phyloP scores from a whole-genome alignment of 2,329 filamentous ascomycete species.

The Fusarium paranaense region DNA sequence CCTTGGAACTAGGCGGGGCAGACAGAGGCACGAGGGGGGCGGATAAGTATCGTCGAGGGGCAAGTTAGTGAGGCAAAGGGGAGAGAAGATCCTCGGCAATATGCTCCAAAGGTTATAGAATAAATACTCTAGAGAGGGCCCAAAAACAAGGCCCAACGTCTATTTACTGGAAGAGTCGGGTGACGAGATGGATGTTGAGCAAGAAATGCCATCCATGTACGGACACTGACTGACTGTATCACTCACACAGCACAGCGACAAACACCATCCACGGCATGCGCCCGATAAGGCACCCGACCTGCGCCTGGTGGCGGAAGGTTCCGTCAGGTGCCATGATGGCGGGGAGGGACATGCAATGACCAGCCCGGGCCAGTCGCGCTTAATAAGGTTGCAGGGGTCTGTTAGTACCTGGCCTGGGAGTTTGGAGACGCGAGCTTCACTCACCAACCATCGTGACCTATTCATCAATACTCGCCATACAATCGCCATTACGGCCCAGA shows the following conservation, averaged over 20 bases:
- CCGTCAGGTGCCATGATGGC: slow-evolving; percentile 24
- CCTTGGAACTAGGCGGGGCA: slow-evolving; percentile 33
- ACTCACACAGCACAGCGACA: background rate
- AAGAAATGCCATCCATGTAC: slow-evolving; percentile 1
- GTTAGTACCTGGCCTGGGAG: background rate
- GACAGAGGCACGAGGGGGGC: slow-evolving; percentile 6
- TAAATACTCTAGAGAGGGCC: background rate
- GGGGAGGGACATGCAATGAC: slow-evolving; percentile 15
- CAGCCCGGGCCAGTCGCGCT: slow-evolving; percentile 1
- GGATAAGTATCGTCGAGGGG: slow-evolving; percentile 11
- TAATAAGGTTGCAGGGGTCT: slow-evolving; percentile 17
- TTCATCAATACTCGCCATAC: background rate
- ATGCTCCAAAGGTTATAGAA: background rate
- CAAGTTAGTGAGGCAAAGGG: background rate
- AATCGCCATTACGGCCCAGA: background rate
- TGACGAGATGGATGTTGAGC: slow-evolving; percentile 5
- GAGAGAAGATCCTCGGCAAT: background rate
- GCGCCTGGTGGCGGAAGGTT: slow-evolving; percentile 25
- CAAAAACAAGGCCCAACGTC: background rate
- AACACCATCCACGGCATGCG: slow-evolving; percentile 16
- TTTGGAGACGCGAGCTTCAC: slow-evolving; percentile 23
- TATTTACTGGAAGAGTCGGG: slow-evolving; percentile 2
- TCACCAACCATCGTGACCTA: slow-evolving; percentile 5
- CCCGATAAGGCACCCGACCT: slow-evolving; percentile 31
- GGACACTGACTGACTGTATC: background rate